Evolutionary conservation across 768 basidiomycete genomes (phyloP).

Genomic region (Lentinula lateritia): DNA sequence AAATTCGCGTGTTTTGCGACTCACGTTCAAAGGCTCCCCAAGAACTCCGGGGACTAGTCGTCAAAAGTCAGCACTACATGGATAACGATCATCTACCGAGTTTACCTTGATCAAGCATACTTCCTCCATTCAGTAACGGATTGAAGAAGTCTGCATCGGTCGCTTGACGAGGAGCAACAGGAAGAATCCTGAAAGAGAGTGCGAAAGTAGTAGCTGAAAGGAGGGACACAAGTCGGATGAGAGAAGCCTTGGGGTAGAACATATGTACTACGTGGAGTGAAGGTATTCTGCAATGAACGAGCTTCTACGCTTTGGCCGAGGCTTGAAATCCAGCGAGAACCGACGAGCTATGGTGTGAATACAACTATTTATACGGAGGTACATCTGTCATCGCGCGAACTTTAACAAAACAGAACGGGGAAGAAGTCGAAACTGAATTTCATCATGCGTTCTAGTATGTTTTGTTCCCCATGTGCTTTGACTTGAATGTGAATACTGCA

Average conservation of each 20-base stretch:
- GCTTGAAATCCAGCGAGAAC: too few relatives aligned
- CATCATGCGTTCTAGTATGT: too few relatives aligned
- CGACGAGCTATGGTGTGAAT: too few relatives aligned
- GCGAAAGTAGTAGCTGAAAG: neutral
- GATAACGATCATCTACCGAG: neutral
- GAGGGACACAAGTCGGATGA: neutral
- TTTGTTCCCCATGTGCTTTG: too few relatives aligned
- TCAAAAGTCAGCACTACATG: neutral
- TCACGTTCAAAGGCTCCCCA: constrained; percentile 74
- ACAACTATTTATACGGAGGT: too few relatives aligned
- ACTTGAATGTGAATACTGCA: too few relatives aligned
- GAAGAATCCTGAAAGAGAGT: constrained; percentile 3
- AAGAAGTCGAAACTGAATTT: too few relatives aligned
- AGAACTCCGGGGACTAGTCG: constrained; percentile 16
- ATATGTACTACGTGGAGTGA: neutral
- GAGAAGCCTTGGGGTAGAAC: neutral
- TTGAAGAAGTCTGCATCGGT: constrained; percentile 30
- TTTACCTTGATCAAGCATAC: constrained; percentile 55
- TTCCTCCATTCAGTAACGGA: constrained; percentile 50
- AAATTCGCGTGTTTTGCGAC: constrained; percentile 12
- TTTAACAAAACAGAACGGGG: too few relatives aligned
- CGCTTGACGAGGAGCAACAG: constrained; percentile 4
- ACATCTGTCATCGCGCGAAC: too few relatives aligned
- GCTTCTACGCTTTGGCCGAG: too few relatives aligned
- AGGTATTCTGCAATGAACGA: neutral